Conservation (phyloP, 345 rosid species). For the Boechera divaricarpa region DNA sequence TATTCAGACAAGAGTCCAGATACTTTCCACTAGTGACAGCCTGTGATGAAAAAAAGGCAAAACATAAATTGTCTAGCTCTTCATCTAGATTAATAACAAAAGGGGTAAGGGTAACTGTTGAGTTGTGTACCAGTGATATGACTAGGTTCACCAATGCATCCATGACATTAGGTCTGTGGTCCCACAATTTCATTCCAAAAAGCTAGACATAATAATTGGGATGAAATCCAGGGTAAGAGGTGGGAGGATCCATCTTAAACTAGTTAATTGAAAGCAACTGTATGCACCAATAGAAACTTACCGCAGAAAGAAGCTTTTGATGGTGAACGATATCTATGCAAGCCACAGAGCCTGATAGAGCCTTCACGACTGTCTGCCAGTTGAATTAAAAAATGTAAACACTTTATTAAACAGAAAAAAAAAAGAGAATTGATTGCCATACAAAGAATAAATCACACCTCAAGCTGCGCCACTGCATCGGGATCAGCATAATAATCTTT, state of each 20-base stretch:
- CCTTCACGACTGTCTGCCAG: constrained; percentile 68
- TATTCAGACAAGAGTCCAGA: constrained; percentile 65
- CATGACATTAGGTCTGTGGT: constrained; percentile 61
- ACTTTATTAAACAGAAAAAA: background rate
- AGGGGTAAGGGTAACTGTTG: background rate
- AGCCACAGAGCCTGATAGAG: constrained; percentile 72
- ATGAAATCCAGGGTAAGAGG: constrained; percentile 24
- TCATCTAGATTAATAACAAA: background rate
- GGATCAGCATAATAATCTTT: constrained; percentile 44
- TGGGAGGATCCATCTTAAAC: constrained; percentile 9
- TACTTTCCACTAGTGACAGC: constrained; percentile 75
- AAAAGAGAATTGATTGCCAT: background rate
- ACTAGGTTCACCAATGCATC: constrained; percentile 74
- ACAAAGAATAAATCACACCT: constrained; percentile 49
- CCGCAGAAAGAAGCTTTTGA: constrained; percentile 64
- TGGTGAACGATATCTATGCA: constrained; percentile 65
- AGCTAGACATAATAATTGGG: constrained; percentile 50
- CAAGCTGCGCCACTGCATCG: constrained; percentile 74
- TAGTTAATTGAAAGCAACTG: background rate
- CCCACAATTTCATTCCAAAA: constrained; percentile 82
- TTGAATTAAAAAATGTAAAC: constrained; percentile 16
- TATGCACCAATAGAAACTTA: constrained; percentile 45
- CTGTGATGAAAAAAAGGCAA: constrained; percentile 46
- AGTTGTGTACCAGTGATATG: constrained; percentile 62
- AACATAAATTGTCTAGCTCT: background rate